Percentiles rank a stretch among this genome's conserved stretches.
These are phyloP conservation scores for Naganishia sp. DNA, from an alignment of 1,284 basidiomycete species.

Conservation along the genomic window DNA sequence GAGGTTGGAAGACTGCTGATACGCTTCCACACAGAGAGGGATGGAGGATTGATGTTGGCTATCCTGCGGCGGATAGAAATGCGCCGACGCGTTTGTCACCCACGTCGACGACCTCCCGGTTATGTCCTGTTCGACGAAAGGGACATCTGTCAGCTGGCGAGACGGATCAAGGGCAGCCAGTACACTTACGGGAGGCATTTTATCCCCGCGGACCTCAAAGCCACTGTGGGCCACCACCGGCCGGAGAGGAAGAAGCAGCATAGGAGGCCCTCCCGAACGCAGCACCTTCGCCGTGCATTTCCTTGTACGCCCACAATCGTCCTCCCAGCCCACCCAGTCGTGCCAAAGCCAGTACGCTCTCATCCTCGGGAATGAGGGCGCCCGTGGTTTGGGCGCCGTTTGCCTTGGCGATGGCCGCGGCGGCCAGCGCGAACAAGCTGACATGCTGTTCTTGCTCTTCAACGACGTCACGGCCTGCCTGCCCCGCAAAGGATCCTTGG, in stretches of 20 bases:
- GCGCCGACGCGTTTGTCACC: conserved; percentile 49
- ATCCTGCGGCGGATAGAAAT: conserved; percentile 42
- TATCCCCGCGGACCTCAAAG: conserved; percentile 56
- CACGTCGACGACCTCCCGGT: conserved; percentile 48
- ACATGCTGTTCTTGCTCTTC: conserved; percentile 12
- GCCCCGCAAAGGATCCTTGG: conserved; percentile 12
- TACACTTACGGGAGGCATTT: conserved; percentile 46
- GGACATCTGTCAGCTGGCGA: not conserved
- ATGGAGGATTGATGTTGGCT: conserved; percentile 4
- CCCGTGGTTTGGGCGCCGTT: not conserved
- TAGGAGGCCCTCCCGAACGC: conserved; percentile 38
- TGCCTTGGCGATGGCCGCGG: conserved; percentile 23
- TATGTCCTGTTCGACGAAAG: conserved; percentile 33
- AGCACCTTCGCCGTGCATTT: conserved; percentile 33
- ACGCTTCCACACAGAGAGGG: not conserved
- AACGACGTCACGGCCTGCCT: not conserved
- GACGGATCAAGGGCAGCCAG: not conserved
- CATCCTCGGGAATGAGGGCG: conserved; percentile 18
- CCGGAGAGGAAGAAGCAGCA: conserved; percentile 37
- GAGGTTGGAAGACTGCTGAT: conserved; percentile 17
- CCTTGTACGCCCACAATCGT: conserved; percentile 47
- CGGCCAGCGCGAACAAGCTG: conserved; percentile 25
- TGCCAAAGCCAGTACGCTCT: conserved; percentile 48
- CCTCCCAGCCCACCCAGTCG: conserved; percentile 48
- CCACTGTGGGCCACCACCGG: conserved; percentile 52